phyloP scores from a whole-genome alignment of 2,329 filamentous ascomycete species.

The Scleromitrula shiraiana region DNA sequence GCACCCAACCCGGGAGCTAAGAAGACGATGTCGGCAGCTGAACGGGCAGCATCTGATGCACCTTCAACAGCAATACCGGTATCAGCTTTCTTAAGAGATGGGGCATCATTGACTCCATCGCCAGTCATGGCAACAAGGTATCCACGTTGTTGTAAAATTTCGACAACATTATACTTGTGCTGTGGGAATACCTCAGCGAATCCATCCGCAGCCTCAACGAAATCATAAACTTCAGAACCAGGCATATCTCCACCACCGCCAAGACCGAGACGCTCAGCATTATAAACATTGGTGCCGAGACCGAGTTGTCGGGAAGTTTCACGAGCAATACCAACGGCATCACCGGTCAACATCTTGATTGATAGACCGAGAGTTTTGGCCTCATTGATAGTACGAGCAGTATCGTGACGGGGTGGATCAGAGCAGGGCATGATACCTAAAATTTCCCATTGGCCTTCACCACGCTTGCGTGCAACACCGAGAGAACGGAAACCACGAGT shows the following conservation, averaged over 20 bases:
- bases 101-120: conserved; percentile 91
- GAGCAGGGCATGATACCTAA: conserved; percentile 93
- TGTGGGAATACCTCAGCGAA: conserved; percentile 93
- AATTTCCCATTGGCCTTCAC: conserved; percentile 76
- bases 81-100: conserved; percentile 90
- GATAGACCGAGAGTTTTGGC: conserved; percentile 80
- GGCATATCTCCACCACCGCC: conserved; percentile 88
- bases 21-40: conserved; percentile 90
- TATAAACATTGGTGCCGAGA: conserved; percentile 89
- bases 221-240: conserved; percentile 89
- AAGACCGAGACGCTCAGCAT: conserved; percentile 84
- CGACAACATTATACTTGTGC: conserved; percentile 91
- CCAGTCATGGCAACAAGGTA: conserved; percentile 95
- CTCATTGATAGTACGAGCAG: conserved; percentile 82
- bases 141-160: conserved; percentile 87
- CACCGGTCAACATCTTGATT: conserved; percentile 95
- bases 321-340: conserved; percentile 86
- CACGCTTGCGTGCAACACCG: conserved; percentile 85
- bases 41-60: conserved; percentile 82
- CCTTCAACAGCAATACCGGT: conserved; percentile 93
- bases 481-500: conserved; percentile 91
- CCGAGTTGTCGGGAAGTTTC: conserved; percentile 87
- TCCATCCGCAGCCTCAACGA: conserved; percentile 90
- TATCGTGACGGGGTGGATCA: conserved; percentile 85
- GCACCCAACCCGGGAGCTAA: conserved; percentile 83